Evolutionary conservation across 129 eudicot genomes (phyloP).

Genomic region (Flaveria bidentis): DNA sequence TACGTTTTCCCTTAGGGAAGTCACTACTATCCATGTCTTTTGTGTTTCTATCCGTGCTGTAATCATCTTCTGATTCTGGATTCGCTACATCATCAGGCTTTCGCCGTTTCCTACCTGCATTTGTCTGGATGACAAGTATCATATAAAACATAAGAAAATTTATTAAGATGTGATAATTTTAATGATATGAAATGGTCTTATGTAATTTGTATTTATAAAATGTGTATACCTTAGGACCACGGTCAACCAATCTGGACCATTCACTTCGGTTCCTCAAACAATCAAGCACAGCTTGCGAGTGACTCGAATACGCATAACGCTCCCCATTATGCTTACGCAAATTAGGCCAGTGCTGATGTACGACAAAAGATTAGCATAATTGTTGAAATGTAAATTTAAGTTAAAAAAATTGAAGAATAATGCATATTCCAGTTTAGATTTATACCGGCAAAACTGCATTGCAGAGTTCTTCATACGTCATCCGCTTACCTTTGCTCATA

Average conservation of each 20-base stretch:
- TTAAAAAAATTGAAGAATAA: not conserved
- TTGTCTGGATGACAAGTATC: constrained; percentile 50
- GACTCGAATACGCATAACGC: constrained; percentile 93
- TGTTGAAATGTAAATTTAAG: not conserved
- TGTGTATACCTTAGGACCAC: constrained; percentile 85
- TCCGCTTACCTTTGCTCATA: constrained; percentile 80
- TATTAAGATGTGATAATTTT: too few species aligned
- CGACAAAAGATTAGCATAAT: not conserved
- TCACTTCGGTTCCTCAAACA: constrained; percentile 87
- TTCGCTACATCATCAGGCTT: constrained; percentile 58
- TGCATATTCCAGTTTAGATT: not conserved
- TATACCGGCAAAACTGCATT: constrained; percentile 77
- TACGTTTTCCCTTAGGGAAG: constrained; percentile 64
- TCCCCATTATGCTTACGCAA: constrained; percentile 97
- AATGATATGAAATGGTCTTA: too few species aligned
- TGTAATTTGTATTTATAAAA: not conserved
- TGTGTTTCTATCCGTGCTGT: constrained; percentile 37
- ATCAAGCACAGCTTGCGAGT: constrained; percentile 97
- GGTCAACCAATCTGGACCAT: constrained; percentile 94
- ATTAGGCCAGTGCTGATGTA: constrained; percentile 77
- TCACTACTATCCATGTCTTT: constrained; percentile 55
- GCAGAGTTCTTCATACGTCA: constrained; percentile 86
- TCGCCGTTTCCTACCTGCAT: constrained; percentile 71
- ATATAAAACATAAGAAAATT: not conserved
- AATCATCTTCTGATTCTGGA: constrained; percentile 70